Conservation (phyloP, 345 rosid species). For the Bretschneidera sinensis region DNA sequence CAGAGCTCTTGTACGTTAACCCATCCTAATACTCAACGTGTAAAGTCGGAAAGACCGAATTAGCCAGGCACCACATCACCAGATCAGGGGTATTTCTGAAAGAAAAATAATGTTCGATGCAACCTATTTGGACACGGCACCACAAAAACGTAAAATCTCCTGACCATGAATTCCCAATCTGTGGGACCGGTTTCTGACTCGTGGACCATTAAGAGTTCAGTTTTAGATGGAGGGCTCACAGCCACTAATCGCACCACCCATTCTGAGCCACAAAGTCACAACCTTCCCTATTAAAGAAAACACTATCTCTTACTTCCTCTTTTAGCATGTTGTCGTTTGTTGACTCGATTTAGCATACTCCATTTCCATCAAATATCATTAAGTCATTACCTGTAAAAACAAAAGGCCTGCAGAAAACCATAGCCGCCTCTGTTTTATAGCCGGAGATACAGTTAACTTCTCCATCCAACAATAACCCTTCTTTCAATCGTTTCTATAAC, state of each 20-base stretch:
- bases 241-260: conserved; percentile 32
- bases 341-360: not conserved
- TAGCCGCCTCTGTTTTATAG: conserved; percentile 13
- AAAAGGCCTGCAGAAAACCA: conserved; percentile 1
- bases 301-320: not conserved
- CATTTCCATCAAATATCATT: no score
- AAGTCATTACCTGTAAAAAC: not conserved
- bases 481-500: not conserved
- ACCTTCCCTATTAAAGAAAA: not conserved
- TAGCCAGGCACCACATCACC: no score
- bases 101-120: no score
- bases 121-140: no score
- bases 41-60: no score
- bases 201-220: conserved; percentile 26
- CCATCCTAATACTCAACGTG: no score
- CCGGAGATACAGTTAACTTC: not conserved
- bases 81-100: no score
- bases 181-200: conserved; percentile 14
- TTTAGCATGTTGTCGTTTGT: not conserved
- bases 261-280: conserved; percentile 39
- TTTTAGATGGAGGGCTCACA: conserved; percentile 41
- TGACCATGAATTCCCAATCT: not conserved
- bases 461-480: no score
- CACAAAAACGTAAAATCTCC: no score
- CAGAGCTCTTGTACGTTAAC: no score